Conservation (phyloP, 768 basidiomycete species). For the Hirschioporus abietinus region DNA sequence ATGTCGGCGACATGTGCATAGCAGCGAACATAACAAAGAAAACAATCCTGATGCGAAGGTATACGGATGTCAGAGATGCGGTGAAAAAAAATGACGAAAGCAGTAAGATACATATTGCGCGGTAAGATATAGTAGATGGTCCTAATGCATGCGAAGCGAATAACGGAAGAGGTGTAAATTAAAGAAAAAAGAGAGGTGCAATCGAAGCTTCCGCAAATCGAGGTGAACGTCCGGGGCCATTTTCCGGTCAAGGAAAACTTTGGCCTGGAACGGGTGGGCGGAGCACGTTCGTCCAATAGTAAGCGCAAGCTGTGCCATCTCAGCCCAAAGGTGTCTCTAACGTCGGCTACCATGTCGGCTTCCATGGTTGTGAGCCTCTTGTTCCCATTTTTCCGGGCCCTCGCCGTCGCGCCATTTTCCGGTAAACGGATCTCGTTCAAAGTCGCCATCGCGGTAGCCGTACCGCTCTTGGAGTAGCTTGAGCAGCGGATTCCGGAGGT, state of each 20-base stretch:
- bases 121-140: background rate
- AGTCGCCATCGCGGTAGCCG: conserved; percentile 80
- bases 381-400: conserved; percentile 59
- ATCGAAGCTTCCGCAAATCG: background rate
- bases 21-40: background rate
- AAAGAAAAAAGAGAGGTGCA: background rate
- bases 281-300: background rate
- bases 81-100: conserved; percentile 3
- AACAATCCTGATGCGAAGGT: conserved; percentile 3
- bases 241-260: background rate
- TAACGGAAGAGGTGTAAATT: background rate
- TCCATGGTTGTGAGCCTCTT: conserved; percentile 32
- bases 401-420: conserved; percentile 69
- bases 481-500: conserved; percentile 74
- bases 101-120: conserved; percentile 3
- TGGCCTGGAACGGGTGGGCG: conserved; percentile 15
- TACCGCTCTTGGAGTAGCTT: conserved; percentile 66
- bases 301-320: conserved; percentile 1
- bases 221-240: background rate
- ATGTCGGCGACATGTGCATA: background rate
- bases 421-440: conserved; percentile 61
- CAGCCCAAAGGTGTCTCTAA: background rate
- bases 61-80: background rate
- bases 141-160: background rate
- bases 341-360: conserved; percentile 1